Base-by-base conservation (phyloP, 805 yeast genomes). In the Spathaspora passalidarum region DNA sequence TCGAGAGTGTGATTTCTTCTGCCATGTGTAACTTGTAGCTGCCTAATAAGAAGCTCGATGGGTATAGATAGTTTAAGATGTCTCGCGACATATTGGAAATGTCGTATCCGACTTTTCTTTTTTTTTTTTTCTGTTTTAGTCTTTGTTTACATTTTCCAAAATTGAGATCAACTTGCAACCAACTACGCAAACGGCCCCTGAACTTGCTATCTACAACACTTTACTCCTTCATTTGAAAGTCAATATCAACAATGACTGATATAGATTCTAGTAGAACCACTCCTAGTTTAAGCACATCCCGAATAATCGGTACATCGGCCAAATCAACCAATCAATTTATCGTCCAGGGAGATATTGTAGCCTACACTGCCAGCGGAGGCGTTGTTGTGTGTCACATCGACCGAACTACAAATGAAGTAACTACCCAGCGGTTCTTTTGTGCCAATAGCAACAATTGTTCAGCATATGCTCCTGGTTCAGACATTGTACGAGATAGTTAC, bases 321-420 rank as follows among this genome's bases (percentile, higher is more conserved):
- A 68, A 57, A 38, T 53, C 63, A 2, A 57, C 69, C 7, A 62
- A 72, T 21, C 75, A 75, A 34, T 63, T 78, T 45, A 60, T 67
- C 10, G 63, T 72, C 2, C 67, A 67, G 18, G 69, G 60, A 13
- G 63, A 73, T 47, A 44, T 66, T 3, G 56, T 80, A 18, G 84
- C 81, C 0, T 80, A 80, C 53, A 69, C 75, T 3, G 83, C 83
- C 10, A 76, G 82, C 48, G 82, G 82, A 18, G 84, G 84, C 3
- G 83, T 80, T 3, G 81, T 80, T 10, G 81, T 79, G 1, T 63
- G 76, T 38, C 55, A 63, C 16, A 46, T 74, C 1, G 55, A 54
- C 21, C 26, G 18, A 18, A 52, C 60, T 13, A 14, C 50, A 3
- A 46, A 51, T 37, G 42, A 38, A 37, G 50, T 62, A 0, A 44